Base-by-base conservation (phyloP, 2,329 filamentous ascomycete species). In the Exophiala phaeomuriformis region DNA sequence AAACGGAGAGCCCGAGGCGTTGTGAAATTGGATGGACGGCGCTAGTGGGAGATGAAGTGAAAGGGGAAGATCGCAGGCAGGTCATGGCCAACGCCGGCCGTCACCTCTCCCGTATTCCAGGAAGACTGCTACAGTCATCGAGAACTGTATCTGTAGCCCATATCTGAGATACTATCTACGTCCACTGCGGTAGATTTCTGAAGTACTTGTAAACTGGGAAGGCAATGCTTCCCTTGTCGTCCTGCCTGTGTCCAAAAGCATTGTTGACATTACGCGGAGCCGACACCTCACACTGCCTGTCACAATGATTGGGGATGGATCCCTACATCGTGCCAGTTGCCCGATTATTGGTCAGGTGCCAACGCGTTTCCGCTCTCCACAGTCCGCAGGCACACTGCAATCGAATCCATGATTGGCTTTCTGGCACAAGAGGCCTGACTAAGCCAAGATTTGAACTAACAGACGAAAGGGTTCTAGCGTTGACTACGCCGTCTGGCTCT, bases 11-110 rank as follows among this genome's bases (percentile, higher is more conserved):
- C 29, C 36, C 41, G 51, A 19, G 19, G 19, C 19, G 19, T 19
- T 19, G 51, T 57, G 52, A 54, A 57, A 55, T 53, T 54, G 46
- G 41, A 52, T 51, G 31, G 29, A 40, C 5, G 50, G n/a, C 45
- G 45, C 49, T 50, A 56, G 49, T 47, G 48, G 33, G 45, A 57
- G 51, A 49, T 45, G 44, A 42, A 49, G 10, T 28, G 8, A 41
- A 52, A 48, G 52, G 49, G 55, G 51, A 47, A 46, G 27, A 44
- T 43, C 32, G 44, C 44, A 47, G 44, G 44, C 44, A 46, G 19
- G n/a, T 30, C 32, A 35, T 8, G 4, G 5, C 28, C 19, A 10
- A 7, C 8, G 41, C 6, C 27, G 7, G 7, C n/a, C 2, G 27
- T 41, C 37, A 41, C 9, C 5, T 41, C 9, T 41, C 4, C 28